Evolutionary conservation across 306 rosid species (phyloP).

Genomic region (Luffa acutangula): DNA sequence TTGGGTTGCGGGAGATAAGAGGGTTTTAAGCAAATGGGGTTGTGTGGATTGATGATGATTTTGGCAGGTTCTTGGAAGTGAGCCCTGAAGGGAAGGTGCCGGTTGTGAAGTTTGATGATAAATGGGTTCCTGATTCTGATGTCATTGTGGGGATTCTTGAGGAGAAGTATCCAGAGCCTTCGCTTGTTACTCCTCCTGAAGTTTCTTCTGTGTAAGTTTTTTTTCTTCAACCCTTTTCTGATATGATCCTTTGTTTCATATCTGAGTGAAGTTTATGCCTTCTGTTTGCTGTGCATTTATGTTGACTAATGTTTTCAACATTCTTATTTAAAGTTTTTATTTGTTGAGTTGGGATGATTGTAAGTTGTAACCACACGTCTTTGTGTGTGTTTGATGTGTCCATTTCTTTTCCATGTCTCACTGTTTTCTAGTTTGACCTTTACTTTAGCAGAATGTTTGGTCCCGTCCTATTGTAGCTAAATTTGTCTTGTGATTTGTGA

Average conservation of each 20-base stretch:
- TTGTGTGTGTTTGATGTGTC: neutral
- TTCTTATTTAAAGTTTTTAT: neutral
- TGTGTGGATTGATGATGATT: conserved; percentile 6
- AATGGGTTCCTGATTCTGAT: conserved; percentile 90
- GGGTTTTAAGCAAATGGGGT: conserved; percentile 7
- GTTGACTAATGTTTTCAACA: neutral
- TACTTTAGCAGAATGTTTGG: neutral
- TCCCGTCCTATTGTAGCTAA: neutral
- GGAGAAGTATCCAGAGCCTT: conserved; percentile 59
- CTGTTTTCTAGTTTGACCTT: neutral
- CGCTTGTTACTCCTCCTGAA: conserved; percentile 51
- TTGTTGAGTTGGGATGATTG: neutral
- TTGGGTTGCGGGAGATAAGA: neutral
- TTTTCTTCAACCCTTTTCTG: neutral
- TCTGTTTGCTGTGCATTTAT: neutral
- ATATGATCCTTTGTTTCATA: neutral
- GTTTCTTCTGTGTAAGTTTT: conserved; percentile 56
- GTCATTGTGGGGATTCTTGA: conserved; percentile 61
- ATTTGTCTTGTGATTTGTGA: neutral
- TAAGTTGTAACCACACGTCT: neutral
- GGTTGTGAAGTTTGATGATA: conserved; percentile 48
- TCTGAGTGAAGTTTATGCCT: neutral
- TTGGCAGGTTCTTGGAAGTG: conserved; percentile 54
- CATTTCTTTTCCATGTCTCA: neutral
- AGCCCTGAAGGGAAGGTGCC: conserved; percentile 91